These are phyloP conservation scores for Blastobotrys arbuscula DNA, from an alignment of 1,139 yeast genomes.

Conservation along the genomic window DNA sequence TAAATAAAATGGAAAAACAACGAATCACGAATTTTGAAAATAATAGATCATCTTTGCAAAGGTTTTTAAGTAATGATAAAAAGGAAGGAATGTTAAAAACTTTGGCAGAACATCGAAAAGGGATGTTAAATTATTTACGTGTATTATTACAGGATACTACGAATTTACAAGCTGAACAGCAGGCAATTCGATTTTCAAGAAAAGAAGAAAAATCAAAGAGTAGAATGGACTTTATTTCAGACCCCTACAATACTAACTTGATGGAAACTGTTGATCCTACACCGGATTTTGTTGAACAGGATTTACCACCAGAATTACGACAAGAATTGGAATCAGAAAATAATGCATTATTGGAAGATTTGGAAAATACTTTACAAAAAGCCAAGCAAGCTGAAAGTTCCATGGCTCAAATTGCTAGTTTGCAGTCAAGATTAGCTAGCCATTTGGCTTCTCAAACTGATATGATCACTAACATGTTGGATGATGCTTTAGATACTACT, in stretches of 20 bases:
- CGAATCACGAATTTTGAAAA: constrained; percentile 19
- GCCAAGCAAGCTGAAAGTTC: constrained; percentile 58
- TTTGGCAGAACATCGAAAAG: constrained; percentile 31
- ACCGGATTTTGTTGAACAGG: constrained; percentile 17
- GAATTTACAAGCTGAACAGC: constrained; percentile 34
- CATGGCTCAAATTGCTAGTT: constrained; percentile 69
- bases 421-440: constrained; percentile 71
- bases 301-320: constrained; percentile 55
- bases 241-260: neutral
- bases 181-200: constrained; percentile 34
- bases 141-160: constrained; percentile 31
- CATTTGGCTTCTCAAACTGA: constrained; percentile 75
- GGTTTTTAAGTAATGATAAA: constrained; percentile 25
- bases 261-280: neutral
- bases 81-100: constrained; percentile 28
- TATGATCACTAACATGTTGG: constrained; percentile 59
- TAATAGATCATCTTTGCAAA: constrained; percentile 16
- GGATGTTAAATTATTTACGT: constrained; percentile 34
- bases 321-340: constrained; percentile 71
- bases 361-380: constrained; percentile 41
- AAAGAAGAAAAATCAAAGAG: constrained; percentile 32
- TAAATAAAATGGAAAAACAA: constrained; percentile 33
- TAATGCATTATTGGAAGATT: constrained; percentile 61
- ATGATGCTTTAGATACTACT: constrained; percentile 66
- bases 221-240: constrained; percentile 24